Percentiles rank a stretch among this genome's conserved stretches.
These are phyloP conservation scores for Asterella californica DNA, from an alignment of 225 moss, liverwort and hornwort genomes.

Conservation along the genomic window DNA sequence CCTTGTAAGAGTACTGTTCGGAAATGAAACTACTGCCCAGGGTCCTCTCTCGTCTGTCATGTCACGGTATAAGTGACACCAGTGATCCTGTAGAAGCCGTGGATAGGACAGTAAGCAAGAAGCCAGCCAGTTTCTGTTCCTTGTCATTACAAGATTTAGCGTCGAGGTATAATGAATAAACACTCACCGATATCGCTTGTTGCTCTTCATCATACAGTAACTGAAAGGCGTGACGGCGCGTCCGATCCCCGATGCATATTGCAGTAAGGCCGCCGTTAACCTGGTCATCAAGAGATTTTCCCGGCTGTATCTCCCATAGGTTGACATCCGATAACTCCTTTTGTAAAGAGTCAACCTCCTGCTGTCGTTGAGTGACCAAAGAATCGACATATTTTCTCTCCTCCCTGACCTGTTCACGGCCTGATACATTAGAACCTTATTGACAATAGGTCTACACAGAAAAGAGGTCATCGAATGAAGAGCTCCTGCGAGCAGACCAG, in stretches of 20 bases:
- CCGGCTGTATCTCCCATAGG: slow-evolving; percentile 53
- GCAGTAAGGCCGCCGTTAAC: slow-evolving; percentile 46
- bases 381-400: slow-evolving; percentile 67
- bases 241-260: slow-evolving; percentile 60
- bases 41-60: slow-evolving; percentile 79
- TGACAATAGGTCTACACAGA: neutral
- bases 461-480: neutral
- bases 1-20: slow-evolving; percentile 51
- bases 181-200: slow-evolving; percentile 70
- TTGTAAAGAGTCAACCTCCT: slow-evolving; percentile 59
- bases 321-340: slow-evolving; percentile 53
- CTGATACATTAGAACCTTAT: neutral
- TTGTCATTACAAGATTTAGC: neutral
- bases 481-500: neutral
- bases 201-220: slow-evolving; percentile 72
- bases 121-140: neutral
- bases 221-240: slow-evolving; percentile 58
- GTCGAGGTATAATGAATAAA: neutral
- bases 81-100: slow-evolving; percentile 53
- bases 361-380: slow-evolving; percentile 53
- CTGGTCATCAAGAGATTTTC: slow-evolving; percentile 63
- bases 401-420: slow-evolving; percentile 49
- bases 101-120: neutral
- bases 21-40: slow-evolving; percentile 72
- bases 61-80: slow-evolving; percentile 81